Conservation (phyloP, 495 filamentous ascomycete genomes). For the Glonium stellatum region DNA sequence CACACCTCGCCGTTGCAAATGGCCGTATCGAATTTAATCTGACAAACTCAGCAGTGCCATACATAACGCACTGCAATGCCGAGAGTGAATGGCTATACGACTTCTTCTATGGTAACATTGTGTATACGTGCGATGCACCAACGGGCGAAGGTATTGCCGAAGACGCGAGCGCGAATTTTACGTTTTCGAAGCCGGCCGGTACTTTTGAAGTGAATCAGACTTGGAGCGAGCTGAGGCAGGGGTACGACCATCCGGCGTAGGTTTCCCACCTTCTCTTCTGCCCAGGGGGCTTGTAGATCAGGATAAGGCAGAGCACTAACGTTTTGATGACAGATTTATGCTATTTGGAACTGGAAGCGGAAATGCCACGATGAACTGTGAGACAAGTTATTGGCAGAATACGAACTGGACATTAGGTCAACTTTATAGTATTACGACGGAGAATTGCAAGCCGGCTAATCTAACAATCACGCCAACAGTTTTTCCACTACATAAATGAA, state of each 20-base stretch:
- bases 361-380: conserved; percentile 4
- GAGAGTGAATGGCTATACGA: neutral
- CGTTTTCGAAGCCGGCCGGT: conserved; percentile 4
- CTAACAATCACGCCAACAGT: no score
- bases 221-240: conserved; percentile 1
- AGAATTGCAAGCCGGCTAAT: neutral
- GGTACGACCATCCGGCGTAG: no score
- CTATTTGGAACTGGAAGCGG: no score
- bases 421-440: neutral
- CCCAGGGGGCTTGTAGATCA: no score
- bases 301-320: no score
- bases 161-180: neutral
- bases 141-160: neutral
- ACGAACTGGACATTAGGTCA: conserved; percentile 15
- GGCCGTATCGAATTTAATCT: conserved; percentile 10
- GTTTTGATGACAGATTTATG: no score
- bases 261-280: no score
- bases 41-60: neutral
- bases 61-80: conserved; percentile 1
- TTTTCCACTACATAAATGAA: no score
- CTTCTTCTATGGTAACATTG: conserved; percentile 10
- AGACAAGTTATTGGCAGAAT: conserved; percentile 6
- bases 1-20: conserved; percentile 9
- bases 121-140: neutral
- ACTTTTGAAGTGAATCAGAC: conserved; percentile 12